Conservation (phyloP, 495 filamentous ascomycete species). For the Podospora sp. region DNA sequence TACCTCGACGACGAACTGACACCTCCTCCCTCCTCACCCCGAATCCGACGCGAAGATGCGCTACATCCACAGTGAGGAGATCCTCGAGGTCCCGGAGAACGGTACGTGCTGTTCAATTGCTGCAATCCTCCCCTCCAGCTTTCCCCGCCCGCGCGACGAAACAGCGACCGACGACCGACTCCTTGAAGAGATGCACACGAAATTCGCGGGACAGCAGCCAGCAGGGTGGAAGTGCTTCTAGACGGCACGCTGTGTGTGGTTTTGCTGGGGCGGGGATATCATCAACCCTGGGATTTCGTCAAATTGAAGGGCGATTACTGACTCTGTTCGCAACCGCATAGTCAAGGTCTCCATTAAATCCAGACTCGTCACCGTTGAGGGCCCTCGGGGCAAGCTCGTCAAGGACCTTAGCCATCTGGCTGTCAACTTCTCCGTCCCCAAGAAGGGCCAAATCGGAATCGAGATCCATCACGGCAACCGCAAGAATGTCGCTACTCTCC, state of each 20-base stretch:
- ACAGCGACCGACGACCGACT: slow-evolving; percentile 13
- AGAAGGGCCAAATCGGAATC: slow-evolving; percentile 83
- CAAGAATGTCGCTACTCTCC: slow-evolving; percentile 96
- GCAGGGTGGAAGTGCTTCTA: background rate
- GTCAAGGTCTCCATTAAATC: slow-evolving; percentile 97
- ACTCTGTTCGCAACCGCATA: slow-evolving; percentile 49
- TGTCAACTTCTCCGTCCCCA: slow-evolving; percentile 87
- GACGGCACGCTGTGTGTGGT: background rate
- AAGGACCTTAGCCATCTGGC: slow-evolving; percentile 97
- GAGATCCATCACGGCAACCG: slow-evolving; percentile 96
- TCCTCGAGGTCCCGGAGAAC: slow-evolving; percentile 89
- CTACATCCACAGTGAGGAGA: slow-evolving; percentile 97
- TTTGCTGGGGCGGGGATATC: background rate
- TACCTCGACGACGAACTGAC: slow-evolving; percentile 41
- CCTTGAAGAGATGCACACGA: slow-evolving; percentile 19
- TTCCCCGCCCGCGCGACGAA: slow-evolving; percentile 8
- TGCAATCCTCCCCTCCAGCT: slow-evolving; percentile 15
- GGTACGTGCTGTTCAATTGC: slow-evolving; percentile 65
- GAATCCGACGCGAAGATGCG: slow-evolving; percentile 72
- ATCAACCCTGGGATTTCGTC: background rate
- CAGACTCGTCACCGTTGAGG: slow-evolving; percentile 91
- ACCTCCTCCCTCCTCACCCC: slow-evolving; percentile 42
- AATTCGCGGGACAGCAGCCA: background rate
- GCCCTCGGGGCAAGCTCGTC: slow-evolving; percentile 87
- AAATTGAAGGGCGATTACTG: slow-evolving; percentile 32